phyloP scores from a whole-genome alignment of 805 yeast genomes.

The Kodamaea neixiangensis region DNA sequence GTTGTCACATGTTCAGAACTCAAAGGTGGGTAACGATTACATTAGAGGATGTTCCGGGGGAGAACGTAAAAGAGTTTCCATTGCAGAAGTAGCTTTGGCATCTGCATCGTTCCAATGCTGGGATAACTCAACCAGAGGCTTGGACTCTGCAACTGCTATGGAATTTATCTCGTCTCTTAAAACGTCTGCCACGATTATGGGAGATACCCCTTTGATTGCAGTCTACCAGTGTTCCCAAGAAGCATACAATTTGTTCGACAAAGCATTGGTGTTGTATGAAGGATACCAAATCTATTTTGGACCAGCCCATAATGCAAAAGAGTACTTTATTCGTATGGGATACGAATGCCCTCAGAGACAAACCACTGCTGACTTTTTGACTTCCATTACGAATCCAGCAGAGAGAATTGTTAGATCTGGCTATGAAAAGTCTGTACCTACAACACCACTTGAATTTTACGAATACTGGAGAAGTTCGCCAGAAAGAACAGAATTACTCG shows the following conservation, averaged over 20 bases:
- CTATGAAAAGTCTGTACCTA: slow-evolving; percentile 52
- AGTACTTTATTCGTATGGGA: slow-evolving; percentile 61
- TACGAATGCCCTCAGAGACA: slow-evolving; percentile 62
- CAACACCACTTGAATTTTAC: slow-evolving; percentile 59
- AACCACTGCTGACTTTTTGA: slow-evolving; percentile 68
- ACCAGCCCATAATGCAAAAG: slow-evolving; percentile 42
- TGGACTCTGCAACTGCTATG: slow-evolving; percentile 31
- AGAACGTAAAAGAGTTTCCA: slow-evolving; percentile 31
- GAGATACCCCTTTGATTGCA: slow-evolving; percentile 29
- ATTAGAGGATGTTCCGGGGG: slow-evolving; percentile 36
- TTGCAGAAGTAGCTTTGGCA: slow-evolving; percentile 27
- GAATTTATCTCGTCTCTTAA: slow-evolving; percentile 30
- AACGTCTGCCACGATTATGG: slow-evolving; percentile 26
- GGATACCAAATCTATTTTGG: slow-evolving; percentile 52
- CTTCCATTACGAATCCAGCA: slow-evolving; percentile 66
- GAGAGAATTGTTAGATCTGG: slow-evolving; percentile 56
- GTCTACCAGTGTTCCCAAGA: slow-evolving; percentile 34
- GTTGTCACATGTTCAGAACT: slow-evolving; percentile 53
- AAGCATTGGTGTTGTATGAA: slow-evolving; percentile 47
- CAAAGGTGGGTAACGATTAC: slow-evolving; percentile 64
- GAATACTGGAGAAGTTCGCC: slow-evolving; percentile 59
- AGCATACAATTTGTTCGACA: slow-evolving; percentile 51
- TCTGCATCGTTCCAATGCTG: slow-evolving; percentile 44
- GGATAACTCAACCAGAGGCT: slow-evolving; percentile 39
- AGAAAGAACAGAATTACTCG: slow-evolving; percentile 43